Percentiles rank a stretch among this genome's conserved stretches.
Conservation (phyloP, 352 stramenopile genomes). For the Phytophthora pistaciae region DNA sequence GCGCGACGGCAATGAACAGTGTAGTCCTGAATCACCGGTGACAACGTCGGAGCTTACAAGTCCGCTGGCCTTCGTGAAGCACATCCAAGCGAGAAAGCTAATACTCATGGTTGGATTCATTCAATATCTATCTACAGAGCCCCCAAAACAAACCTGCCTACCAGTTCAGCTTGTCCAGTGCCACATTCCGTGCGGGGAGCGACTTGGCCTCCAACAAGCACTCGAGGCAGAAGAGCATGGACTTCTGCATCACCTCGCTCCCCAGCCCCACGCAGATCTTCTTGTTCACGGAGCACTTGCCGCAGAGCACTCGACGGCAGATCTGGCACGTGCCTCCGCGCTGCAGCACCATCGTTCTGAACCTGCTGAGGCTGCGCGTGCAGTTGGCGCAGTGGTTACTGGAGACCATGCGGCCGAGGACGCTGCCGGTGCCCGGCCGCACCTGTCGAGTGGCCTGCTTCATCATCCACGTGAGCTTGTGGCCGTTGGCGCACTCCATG, state of each 20-base stretch:
- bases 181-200: constrained; percentile 31
- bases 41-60: neutral
- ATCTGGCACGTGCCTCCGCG: constrained; percentile 42
- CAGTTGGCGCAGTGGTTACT: constrained; percentile 44
- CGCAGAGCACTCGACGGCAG: constrained; percentile 46
- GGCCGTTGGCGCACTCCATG: constrained; percentile 50
- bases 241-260: constrained; percentile 38
- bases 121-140: constrained; percentile 28
- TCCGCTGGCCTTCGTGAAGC: neutral
- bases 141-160: constrained; percentile 9
- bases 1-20: neutral
- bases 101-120: constrained; percentile 20
- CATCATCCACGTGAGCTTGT: constrained; percentile 53
- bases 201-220: constrained; percentile 57
- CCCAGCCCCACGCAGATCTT: constrained; percentile 45
- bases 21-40: neutral
- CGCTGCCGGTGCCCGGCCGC: constrained; percentile 16
- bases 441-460: constrained; percentile 38
- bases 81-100: neutral
- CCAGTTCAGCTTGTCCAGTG: constrained; percentile 36
- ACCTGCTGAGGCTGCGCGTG: constrained; percentile 39
- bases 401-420: constrained; percentile 23
- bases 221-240: constrained; percentile 49
- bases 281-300: constrained; percentile 50
- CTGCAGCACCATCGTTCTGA: constrained; percentile 41